Conservation (phyloP, 192 early-diverging fungal species). For the Gamsiella multidivaricata region DNA sequence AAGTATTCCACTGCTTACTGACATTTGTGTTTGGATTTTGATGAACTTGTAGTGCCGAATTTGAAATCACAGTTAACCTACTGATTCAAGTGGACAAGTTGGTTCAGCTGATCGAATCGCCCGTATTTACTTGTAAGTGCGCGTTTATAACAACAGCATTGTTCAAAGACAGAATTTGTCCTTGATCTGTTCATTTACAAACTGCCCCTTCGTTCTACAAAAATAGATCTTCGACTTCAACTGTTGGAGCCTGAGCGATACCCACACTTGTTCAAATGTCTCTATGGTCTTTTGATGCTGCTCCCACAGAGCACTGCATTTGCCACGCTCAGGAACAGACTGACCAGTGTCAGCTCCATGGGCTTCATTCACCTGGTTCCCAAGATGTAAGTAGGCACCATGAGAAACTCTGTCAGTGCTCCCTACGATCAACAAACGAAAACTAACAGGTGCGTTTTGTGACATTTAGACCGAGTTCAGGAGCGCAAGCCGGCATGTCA, state of each 20-base stretch:
- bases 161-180: no score
- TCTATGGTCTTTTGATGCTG: conserved; percentile 97
- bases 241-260: conserved; percentile 91
- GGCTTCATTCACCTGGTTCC: conserved; percentile 71
- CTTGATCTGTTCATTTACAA: no score
- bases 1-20: not conserved
- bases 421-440: no score
- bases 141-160: not conserved
- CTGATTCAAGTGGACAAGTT: conserved; percentile 98
- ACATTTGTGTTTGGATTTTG: not conserved
- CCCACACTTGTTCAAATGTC: conserved; percentile 90
- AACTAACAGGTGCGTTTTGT: no score
- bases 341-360: conserved; percentile 84
- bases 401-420: not conserved
- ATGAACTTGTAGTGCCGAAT: conserved; percentile 69
- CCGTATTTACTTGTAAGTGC: conserved; percentile 90
- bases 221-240: conserved; percentile 84
- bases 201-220: not conserved
- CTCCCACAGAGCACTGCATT: conserved; percentile 97
- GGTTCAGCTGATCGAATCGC: conserved; percentile 96
- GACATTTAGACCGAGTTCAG: conserved; percentile 9
- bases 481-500: conserved; percentile 5
- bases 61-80: conserved; percentile 94
- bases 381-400: conserved; percentile 53
- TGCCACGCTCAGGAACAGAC: conserved; percentile 92